These are phyloP conservation scores for Flaveria floridana DNA, from an alignment of 140 eudicot genomes.

Conservation along the genomic window DNA sequence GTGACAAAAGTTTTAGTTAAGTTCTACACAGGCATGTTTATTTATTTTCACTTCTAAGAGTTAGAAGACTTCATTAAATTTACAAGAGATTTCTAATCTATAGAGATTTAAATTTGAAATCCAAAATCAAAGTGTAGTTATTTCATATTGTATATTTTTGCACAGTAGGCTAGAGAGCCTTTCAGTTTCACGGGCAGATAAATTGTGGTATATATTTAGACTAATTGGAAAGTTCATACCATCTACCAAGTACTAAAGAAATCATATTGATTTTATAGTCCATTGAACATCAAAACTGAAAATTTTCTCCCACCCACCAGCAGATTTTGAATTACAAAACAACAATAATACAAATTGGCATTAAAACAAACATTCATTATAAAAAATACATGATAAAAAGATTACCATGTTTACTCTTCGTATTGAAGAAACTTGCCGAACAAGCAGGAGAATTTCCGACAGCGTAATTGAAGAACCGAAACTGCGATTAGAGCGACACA, in stretches of 20 bases:
- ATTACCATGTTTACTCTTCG: slow-evolving; percentile 32
- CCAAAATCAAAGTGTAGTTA: slow-evolving; percentile 1
- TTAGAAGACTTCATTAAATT: background rate
- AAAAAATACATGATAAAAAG: background rate
- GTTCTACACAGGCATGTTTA: background rate
- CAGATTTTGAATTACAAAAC: background rate
- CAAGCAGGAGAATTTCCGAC: slow-evolving; percentile 19
- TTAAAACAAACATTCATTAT: slow-evolving; percentile 18
- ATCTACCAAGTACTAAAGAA: background rate
- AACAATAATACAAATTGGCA: slow-evolving; percentile 4
- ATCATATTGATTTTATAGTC: background rate
- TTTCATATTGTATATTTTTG: background rate
- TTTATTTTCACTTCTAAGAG: background rate
- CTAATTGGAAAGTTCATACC: background rate
- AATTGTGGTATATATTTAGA: background rate
- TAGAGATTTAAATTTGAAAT: background rate
- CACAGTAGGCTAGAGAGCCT: background rate
- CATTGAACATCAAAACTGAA: slow-evolving; percentile 1
- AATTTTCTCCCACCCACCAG: background rate
- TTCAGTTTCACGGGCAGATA: background rate
- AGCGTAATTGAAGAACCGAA: slow-evolving; percentile 26
- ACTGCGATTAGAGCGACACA: slow-evolving; percentile 21
- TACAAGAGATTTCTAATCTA: too few relatives aligned
- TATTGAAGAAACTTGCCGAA: slow-evolving; percentile 9
- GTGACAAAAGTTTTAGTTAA: background rate